Base-by-base conservation (phyloP, 192 early-diverging fungal species). In the Entophlyctis luteolus region DNA sequence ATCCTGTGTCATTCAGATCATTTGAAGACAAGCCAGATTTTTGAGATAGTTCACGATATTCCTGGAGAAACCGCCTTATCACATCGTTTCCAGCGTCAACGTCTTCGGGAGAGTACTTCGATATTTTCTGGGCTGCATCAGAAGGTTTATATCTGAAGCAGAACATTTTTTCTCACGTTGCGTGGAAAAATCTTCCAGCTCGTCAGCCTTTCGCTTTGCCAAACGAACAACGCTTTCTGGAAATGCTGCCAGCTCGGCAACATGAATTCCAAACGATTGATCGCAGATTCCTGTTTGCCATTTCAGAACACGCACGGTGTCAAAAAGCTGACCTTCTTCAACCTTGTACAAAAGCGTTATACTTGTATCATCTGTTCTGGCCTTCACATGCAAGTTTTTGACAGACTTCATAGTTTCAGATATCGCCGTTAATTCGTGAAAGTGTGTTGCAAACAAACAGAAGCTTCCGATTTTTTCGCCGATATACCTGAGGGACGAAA, bases 191-290 rank as follows among this genome's bases (percentile, higher is more conserved):
- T 90, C 87, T 75, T 96, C 95, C 18, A 96, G 73, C 78, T 96
- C 92, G 25, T 85, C 81, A 6, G 88, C 92, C 73, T 96, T 98
- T 8, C 86, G 76, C 67, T 89, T 92, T 20, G 95, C 91, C 39
- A 98, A 76, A 42, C 70, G 62, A 8, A 98, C 87, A 12, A 95
- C 90, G 0, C 83, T 77, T 6, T 86, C 80, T 0, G 96, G 94
- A 59, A 98, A 97, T 59, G 89, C 86, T 2, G 94, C 94, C 65
- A 98, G 67, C 69, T 94, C 90, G 0, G 96, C 96, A 22, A 98
- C 96, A 72, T 98, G 94, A 57, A 98, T 98, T 46, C 96, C 96
- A 81, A 97, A 98, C 63, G 91, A 94, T 72, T 98, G 91, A 73
- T 97, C 94, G 70, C 93, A 95, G 0, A 91, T 85, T 23, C 95